Evolutionary conservation across 352 stramenopile species (phyloP), one percentile per base, ranked within the genome.

Genomic region (Phytophthora pluvialis): DNA sequence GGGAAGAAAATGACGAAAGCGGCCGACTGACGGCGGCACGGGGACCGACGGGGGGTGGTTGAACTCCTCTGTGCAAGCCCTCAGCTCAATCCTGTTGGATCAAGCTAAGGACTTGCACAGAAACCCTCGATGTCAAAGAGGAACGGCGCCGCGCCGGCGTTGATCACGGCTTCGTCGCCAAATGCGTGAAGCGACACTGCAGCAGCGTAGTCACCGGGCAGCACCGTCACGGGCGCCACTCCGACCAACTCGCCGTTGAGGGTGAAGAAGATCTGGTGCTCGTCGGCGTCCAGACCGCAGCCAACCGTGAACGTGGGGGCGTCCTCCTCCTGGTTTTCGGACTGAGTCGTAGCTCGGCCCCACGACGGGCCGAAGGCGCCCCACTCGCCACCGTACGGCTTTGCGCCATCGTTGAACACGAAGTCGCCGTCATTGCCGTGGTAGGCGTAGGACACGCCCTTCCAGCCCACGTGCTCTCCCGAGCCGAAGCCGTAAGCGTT

Each of bases 341-440:
- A 49, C 36, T 36, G 52, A 70, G 59, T 63, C 36, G 31, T 31
- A 53, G 57, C 71, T 47, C 36, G 64, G 62, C 86, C 84, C 86
- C 85, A 94, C 57, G 81, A 78, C 26, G 82, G 82, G 0, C 84
- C 88, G 54, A 93, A 89, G 16, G 83, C 79, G 28, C 64, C 70
- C 83, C 85, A 93, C 55, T 87, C 78, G 5, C 86, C 88, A 48
- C 84, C 86, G 66, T 91, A 92, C 38, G 68, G 55, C 36, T 78
- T 81, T 6, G 77, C 60, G 21, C 88, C 88, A 63, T 91, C 77
- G 60, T 96, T 93, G 47, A 80, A 91, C 21, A 94, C 86, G 62
- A 96, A 92, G 68, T 92, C 84, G 44, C 88, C 88, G 64, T 94
- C 86, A 59, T 93, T 93, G 60, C 83, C 81, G 61, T 96, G 88